phyloP scores from a whole-genome alignment of 768 basidiomycete species.

The Leucosporidium creatinivorum region DNA sequence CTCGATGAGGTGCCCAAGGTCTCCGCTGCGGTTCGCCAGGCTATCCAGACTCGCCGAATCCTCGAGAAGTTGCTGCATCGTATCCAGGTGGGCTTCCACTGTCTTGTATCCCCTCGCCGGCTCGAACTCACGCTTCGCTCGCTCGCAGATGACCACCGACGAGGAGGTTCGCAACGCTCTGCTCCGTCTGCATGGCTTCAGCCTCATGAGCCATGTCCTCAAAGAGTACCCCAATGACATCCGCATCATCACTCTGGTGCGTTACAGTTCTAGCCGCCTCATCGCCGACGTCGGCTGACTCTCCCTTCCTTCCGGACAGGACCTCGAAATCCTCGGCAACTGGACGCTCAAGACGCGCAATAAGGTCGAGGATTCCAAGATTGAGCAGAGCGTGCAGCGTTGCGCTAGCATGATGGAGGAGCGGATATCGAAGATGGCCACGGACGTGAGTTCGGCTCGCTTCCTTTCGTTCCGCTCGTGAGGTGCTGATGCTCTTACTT shows the following conservation, averaged over 20 bases:
- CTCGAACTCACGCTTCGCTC: background rate
- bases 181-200: conserved; percentile 87
- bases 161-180: conserved; percentile 68
- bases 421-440: conserved; percentile 49
- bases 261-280: conserved; percentile 37
- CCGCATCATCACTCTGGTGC: conserved; percentile 63
- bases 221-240: conserved; percentile 64
- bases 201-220: conserved; percentile 79
- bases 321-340: conserved; percentile 41
- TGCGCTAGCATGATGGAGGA: conserved; percentile 20
- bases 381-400: conserved; percentile 44
- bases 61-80: conserved; percentile 74
- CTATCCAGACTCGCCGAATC: conserved; percentile 66
- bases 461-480: background rate
- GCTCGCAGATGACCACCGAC: conserved; percentile 75
- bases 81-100: conserved; percentile 55
- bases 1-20: conserved; percentile 83
- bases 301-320: conserved; percentile 33
- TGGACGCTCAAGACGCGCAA: conserved; percentile 84
- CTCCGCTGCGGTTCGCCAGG: conserved; percentile 82
- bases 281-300: conserved; percentile 44
- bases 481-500: background rate
- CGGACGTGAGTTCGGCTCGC: conserved; percentile 49
- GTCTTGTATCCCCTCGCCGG: background rate
- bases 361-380: conserved; percentile 79